Evolutionary conservation across 176 grass and related monocot genomes (phyloP).

Genomic region (Triticum urartu): DNA sequence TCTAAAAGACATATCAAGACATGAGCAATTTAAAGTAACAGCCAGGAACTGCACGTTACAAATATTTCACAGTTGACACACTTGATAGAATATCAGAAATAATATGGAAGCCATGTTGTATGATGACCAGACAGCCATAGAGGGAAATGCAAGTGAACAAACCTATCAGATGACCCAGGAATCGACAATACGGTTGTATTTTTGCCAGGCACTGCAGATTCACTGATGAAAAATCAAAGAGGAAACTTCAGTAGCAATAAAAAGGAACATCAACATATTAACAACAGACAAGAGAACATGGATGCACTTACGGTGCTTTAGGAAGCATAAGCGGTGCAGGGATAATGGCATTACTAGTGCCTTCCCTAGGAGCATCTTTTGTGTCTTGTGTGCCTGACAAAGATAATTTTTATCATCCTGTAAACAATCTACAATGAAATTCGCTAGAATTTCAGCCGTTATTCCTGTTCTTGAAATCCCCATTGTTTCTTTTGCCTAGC

Average conservation of each 20-base stretch:
- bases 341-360: slow-evolving; percentile 56
- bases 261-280: slow-evolving; percentile 19
- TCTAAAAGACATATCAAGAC: slow-evolving; percentile 35
- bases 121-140: neutral
- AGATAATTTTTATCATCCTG: slow-evolving; percentile 1
- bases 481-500: neutral
- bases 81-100: neutral
- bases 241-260: neutral
- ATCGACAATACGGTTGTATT: slow-evolving; percentile 59
- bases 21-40: slow-evolving; percentile 13
- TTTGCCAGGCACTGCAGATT: slow-evolving; percentile 59
- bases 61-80: neutral
- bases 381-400: slow-evolving; percentile 48
- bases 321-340: slow-evolving; percentile 65
- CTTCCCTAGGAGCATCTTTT: slow-evolving; percentile 55
- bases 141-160: slow-evolving; percentile 33
- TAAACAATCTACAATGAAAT: neutral
- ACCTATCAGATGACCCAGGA: slow-evolving; percentile 75
- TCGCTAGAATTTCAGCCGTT: neutral
- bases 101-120: neutral
- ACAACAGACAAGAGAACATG: slow-evolving; percentile 11
- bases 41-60: neutral
- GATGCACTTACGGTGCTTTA: slow-evolving; percentile 83
- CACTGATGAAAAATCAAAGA: slow-evolving; percentile 39
- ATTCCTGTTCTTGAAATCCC: neutral